Conservation (phyloP, 106 monocot genomes). For the Hemerocallis citrina region DNA sequence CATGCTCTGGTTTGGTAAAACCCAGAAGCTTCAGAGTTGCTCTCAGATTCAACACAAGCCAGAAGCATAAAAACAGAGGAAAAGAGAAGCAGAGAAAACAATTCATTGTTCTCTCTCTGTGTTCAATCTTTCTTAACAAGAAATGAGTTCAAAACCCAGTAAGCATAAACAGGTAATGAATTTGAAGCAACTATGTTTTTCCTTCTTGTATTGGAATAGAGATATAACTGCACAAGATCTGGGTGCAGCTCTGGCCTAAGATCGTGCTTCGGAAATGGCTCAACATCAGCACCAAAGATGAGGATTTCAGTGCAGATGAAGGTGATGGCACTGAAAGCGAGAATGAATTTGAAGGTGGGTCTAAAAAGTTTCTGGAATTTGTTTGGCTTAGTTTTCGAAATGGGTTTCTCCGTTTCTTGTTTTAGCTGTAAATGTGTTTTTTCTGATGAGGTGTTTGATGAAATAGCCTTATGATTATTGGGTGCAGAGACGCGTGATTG, state of each 20-base stretch:
- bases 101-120: not conserved
- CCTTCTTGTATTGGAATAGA: not conserved
- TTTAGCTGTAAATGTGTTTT: not conserved
- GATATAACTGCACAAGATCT: slow-evolving; percentile 8
- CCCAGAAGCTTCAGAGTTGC: too few relatives aligned
- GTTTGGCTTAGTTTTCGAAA: not conserved
- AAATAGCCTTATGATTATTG: not conserved
- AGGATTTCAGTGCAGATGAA: slow-evolving; percentile 90
- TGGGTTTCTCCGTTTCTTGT: not conserved
- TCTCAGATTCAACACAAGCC: slow-evolving; percentile 4
- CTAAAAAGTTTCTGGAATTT: not conserved
- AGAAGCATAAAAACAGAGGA: too few relatives aligned
- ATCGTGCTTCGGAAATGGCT: slow-evolving; percentile 85
- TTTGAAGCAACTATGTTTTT: not conserved
- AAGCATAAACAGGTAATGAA: slow-evolving; percentile 1
- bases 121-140: not conserved
- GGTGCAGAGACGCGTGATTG: slow-evolving; percentile 5
- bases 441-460: not conserved
- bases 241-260: slow-evolving; percentile 75
- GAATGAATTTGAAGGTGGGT: slow-evolving; percentile 30
- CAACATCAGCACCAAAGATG: slow-evolving; percentile 63
- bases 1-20: too few relatives aligned
- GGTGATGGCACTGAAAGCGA: slow-evolving; percentile 58
- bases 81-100: too few relatives aligned
- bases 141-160: slow-evolving; percentile 4